These are phyloP conservation scores for Pseudodiploospora longispora DNA, from an alignment of 2,329 filamentous ascomycete species.

Conservation along the genomic window DNA sequence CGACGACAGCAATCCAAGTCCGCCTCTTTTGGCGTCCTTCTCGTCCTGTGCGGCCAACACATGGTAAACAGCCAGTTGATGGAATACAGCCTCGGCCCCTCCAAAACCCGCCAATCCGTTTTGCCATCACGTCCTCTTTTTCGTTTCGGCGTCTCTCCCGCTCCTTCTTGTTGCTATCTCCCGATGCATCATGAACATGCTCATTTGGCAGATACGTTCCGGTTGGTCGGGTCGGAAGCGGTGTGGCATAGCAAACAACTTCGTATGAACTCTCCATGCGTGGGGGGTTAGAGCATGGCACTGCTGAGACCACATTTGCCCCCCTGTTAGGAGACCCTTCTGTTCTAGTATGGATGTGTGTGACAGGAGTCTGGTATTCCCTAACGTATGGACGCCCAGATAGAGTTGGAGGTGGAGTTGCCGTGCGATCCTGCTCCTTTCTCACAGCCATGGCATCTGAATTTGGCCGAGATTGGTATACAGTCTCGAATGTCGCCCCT, in stretches of 20 bases:
- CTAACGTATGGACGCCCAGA: too few relatives aligned
- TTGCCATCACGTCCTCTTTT: conserved; percentile 55
- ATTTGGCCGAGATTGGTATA: too few relatives aligned
- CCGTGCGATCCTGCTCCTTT: too few relatives aligned
- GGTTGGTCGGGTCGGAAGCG: conserved; percentile 34
- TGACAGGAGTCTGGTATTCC: too few relatives aligned
- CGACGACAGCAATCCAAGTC: conserved; percentile 46
- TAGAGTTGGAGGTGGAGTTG: too few relatives aligned
- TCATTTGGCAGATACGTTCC: conserved; percentile 39
- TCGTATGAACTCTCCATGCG: too few relatives aligned
- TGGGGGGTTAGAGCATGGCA: too few relatives aligned
- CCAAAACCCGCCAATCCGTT: conserved; percentile 53
- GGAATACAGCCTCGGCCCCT: conserved; percentile 57
- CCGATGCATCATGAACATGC: conserved; percentile 33
- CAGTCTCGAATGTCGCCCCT: too few relatives aligned
- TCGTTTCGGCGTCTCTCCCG: conserved; percentile 49
- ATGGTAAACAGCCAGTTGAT: conserved; percentile 39
- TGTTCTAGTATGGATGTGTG: too few relatives aligned
- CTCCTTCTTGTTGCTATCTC: conserved; percentile 37
- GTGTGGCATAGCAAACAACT: not conserved
- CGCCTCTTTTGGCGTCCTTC: conserved; percentile 57
- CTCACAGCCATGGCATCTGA: too few relatives aligned
- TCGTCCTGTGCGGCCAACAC: conserved; percentile 54
- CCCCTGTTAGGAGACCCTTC: too few relatives aligned
- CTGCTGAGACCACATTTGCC: too few relatives aligned